Conservation (phyloP, 1,139 yeast species). For the Maudiozyma humilis region DNA sequence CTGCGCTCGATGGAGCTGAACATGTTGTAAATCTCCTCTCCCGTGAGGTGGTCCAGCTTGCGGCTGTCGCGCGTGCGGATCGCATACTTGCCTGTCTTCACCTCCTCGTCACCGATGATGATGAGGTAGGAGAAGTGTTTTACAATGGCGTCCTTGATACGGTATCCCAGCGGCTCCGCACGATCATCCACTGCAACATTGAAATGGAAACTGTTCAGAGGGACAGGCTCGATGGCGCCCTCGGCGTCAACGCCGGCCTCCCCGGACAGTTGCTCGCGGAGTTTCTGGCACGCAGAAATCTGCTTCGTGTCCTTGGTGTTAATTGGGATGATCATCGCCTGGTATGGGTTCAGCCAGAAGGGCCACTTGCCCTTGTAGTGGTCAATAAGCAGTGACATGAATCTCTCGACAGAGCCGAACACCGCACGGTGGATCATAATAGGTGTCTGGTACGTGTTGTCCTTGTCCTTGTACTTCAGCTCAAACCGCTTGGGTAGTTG, state of each 20-base stretch:
- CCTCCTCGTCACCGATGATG: conserved; percentile 82
- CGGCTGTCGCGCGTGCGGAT: conserved; percentile 57
- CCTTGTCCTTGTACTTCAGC: conserved; percentile 53
- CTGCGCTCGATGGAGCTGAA: conserved; percentile 46
- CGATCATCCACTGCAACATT: conserved; percentile 70
- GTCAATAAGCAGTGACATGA: conserved; percentile 82
- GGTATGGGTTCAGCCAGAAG: conserved; percentile 95
- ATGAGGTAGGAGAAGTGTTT: conserved; percentile 75
- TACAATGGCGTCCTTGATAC: conserved; percentile 69
- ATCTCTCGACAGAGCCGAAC: conserved; percentile 88
- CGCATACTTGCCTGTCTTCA: conserved; percentile 52
- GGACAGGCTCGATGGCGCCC: conserved; percentile 33
- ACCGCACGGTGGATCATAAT: conserved; percentile 94
- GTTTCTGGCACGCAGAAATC: conserved; percentile 33
- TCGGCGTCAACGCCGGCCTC: conserved; percentile 12
- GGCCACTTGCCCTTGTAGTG: conserved; percentile 97
- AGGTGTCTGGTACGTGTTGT: conserved; percentile 50
- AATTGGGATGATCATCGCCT: conserved; percentile 79
- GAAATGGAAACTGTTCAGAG: conserved; percentile 55
- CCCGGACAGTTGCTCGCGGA: conserved; percentile 21
- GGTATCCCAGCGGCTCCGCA: conserved; percentile 68
- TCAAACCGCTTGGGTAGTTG: conserved; percentile 84
- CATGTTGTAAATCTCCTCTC: conserved; percentile 41
- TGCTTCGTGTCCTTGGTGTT: conserved; percentile 52
- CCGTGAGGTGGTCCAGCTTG: conserved; percentile 38